phyloP scores from a whole-genome alignment of 257 asterid genomes.

The Solanum lignicaule region DNA sequence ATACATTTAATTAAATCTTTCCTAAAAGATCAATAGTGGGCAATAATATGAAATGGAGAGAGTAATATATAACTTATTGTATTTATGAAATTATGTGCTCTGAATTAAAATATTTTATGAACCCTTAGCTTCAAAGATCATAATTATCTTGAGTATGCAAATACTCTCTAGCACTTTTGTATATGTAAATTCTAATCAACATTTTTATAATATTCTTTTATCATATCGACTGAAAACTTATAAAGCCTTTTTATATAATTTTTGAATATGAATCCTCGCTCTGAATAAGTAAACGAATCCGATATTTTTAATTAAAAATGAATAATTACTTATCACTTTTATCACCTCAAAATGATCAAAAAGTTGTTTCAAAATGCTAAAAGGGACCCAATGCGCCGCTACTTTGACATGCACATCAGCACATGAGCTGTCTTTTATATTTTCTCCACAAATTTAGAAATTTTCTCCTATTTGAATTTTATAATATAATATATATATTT shows the following conservation, averaged over 20 bases:
- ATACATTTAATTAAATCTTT: not conserved
- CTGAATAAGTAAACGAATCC: not conserved
- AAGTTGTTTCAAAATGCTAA: not conserved
- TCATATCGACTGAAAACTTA: not conserved
- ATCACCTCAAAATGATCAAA: not conserved
- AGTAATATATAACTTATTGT: not conserved
- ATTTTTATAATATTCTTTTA: not conserved
- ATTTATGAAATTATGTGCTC: not conserved
- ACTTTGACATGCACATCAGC: slow-evolving; percentile 31
- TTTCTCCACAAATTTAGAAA: not conserved
- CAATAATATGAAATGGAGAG: not conserved
- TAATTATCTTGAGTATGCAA: not conserved
- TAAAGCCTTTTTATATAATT: not conserved
- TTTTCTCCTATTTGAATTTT: not conserved
- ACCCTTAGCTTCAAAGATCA: not conserved
- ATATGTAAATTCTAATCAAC: not conserved
- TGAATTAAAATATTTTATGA: not conserved
- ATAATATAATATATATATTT: no score
- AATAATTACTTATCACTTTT: no score
- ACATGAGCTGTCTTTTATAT: slow-evolving; percentile 22
- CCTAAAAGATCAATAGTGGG: not conserved
- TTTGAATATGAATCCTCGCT: not conserved
- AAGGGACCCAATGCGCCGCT: slow-evolving; percentile 29
- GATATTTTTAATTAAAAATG: no score
- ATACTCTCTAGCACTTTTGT: not conserved